Conservation (phyloP, 805 yeast species). For the Starmerella khaoyaiensis region DNA sequence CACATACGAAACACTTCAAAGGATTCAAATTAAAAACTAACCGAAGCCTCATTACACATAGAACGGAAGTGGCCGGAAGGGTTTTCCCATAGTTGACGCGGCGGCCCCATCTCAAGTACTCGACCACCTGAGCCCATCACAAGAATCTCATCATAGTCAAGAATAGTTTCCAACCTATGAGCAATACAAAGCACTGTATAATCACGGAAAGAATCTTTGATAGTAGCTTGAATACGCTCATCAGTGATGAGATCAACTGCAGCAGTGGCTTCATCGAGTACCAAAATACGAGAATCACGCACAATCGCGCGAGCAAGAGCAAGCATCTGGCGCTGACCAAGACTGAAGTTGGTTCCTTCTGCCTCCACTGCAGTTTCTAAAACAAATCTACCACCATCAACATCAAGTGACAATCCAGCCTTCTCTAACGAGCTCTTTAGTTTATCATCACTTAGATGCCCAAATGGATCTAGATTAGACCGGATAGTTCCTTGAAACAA, state of each 20-base stretch:
- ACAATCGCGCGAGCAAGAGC: slow-evolving; percentile 55
- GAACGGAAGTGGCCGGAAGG: slow-evolving; percentile 3
- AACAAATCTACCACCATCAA: slow-evolving; percentile 36
- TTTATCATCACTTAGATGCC: slow-evolving; percentile 38
- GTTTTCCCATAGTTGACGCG: slow-evolving; percentile 23
- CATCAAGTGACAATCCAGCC: slow-evolving; percentile 29
- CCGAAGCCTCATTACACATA: slow-evolving; percentile 12
- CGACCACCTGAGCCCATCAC: slow-evolving; percentile 45
- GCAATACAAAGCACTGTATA: slow-evolving; percentile 64
- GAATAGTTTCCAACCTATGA: slow-evolving; percentile 50
- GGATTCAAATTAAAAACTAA: neutral
- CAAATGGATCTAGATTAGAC: slow-evolving; percentile 66
- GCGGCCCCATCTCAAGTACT: slow-evolving; percentile 44
- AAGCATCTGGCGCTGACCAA: slow-evolving; percentile 17
- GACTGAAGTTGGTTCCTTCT: slow-evolving; percentile 18
- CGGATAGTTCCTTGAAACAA: slow-evolving; percentile 67
- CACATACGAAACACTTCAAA: too few relatives aligned
- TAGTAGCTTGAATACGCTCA: slow-evolving; percentile 45
- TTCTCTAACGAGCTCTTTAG: slow-evolving; percentile 58
- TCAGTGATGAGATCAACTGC: slow-evolving; percentile 65
- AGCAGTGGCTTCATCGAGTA: slow-evolving; percentile 66
- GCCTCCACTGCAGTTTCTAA: slow-evolving; percentile 31
- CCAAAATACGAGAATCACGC: slow-evolving; percentile 44
- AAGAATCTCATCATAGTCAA: slow-evolving; percentile 43
- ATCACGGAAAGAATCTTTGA: slow-evolving; percentile 41